These are phyloP conservation scores for Scheffersomyces stambukii DNA, from an alignment of 1,139 yeast species.

Conservation along the genomic window DNA sequence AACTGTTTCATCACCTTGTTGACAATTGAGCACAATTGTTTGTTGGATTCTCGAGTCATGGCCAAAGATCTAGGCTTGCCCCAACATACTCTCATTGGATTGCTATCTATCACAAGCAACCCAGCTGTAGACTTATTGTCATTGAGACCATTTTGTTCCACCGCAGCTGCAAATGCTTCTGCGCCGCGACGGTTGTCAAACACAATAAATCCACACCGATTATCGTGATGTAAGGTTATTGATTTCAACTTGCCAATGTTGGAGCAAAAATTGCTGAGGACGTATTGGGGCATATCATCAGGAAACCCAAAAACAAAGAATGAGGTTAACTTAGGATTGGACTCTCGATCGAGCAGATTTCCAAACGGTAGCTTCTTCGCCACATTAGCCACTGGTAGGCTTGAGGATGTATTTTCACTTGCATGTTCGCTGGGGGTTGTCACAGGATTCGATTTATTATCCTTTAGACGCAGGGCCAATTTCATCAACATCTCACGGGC, in stretches of 20 bases:
- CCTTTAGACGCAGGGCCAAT: slow-evolving; percentile 15
- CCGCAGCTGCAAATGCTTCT: slow-evolving; percentile 44
- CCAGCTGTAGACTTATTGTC: slow-evolving; percentile 29
- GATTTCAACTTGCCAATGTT: slow-evolving; percentile 44
- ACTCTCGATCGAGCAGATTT: slow-evolving; percentile 20
- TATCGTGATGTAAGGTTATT: slow-evolving; percentile 52
- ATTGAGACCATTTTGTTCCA: slow-evolving; percentile 27
- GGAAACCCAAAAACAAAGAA: slow-evolving; percentile 73
- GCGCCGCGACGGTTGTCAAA: slow-evolving; percentile 51
- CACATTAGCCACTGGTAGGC: slow-evolving; percentile 26
- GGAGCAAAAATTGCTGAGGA: slow-evolving; percentile 46
- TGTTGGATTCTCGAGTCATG: slow-evolving; percentile 40
- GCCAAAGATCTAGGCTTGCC: slow-evolving; percentile 56
- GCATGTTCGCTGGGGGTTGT: too few species aligned
- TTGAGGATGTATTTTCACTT: too few species aligned
- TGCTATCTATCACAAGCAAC: slow-evolving; percentile 26
- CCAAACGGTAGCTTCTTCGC: slow-evolving; percentile 62
- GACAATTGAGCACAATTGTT: slow-evolving; percentile 52
- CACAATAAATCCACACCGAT: slow-evolving; percentile 63
- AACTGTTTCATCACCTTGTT: slow-evolving; percentile 54
- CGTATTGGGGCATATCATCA: slow-evolving; percentile 62
- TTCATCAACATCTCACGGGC: slow-evolving; percentile 35
- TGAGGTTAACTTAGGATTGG: slow-evolving; percentile 43
- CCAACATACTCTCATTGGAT: slow-evolving; percentile 63
- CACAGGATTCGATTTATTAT: background rate